Conservation (phyloP, 2,329 filamentous ascomycete species). For the Alternaria ethzedia region DNA sequence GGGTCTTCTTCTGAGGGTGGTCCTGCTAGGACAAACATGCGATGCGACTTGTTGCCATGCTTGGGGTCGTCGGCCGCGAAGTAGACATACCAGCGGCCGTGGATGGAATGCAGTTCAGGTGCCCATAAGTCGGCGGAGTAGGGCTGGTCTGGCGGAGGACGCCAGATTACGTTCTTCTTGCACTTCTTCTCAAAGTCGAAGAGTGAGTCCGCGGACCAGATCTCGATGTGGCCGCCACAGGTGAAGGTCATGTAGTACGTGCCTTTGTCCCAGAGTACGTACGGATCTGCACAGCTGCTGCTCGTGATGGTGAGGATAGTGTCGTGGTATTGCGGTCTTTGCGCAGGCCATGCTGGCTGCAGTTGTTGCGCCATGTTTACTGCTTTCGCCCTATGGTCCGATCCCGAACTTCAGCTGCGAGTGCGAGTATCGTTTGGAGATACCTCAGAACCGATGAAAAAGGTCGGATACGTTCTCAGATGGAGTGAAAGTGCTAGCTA, state of each 20-base stretch:
- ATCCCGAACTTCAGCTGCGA: no score
- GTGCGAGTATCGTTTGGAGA: background rate
- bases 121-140: conserved; percentile 61
- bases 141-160: conserved; percentile 50
- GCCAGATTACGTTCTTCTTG: conserved; percentile 51
- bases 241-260: conserved; percentile 57
- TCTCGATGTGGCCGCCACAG: conserved; percentile 52
- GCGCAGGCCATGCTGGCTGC: conserved; percentile 6
- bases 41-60: conserved; percentile 53
- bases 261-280: conserved; percentile 51
- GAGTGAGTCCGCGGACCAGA: conserved; percentile 52
- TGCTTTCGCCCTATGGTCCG: no score
- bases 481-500: background rate
- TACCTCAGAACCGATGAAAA: background rate
- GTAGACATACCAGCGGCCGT: conserved; percentile 63
- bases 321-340: conserved; percentile 43
- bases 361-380: conserved; percentile 2
- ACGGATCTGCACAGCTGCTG: conserved; percentile 53
- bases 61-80: conserved; percentile 52
- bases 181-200: conserved; percentile 49
- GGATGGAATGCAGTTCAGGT: conserved; percentile 60
- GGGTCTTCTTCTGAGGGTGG: conserved; percentile 43
- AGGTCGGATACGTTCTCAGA: background rate
- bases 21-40: conserved; percentile 55
- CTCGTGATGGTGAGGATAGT: conserved; percentile 52